Evolutionary conservation across 768 basidiomycete genomes (phyloP).

Genomic region (Suillus alpinus): DNA sequence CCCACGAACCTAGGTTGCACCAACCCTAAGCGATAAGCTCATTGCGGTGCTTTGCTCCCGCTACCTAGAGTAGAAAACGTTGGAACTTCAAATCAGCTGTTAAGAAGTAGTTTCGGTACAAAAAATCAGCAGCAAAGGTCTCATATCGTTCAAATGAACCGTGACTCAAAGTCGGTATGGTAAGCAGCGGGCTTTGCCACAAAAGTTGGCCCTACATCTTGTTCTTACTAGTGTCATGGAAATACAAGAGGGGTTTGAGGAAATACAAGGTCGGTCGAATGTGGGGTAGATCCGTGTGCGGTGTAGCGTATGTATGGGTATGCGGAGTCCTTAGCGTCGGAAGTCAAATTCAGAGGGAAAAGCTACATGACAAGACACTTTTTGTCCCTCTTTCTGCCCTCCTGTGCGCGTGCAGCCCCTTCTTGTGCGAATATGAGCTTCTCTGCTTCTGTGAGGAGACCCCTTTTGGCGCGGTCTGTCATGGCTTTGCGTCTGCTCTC

Average conservation of each 20-base stretch:
- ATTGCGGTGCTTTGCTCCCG: too few relatives aligned
- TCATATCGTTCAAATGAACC: not conserved
- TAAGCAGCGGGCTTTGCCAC: not conserved
- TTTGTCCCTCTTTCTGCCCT: constrained; percentile 10
- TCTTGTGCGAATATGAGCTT: not conserved
- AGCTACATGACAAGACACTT: not conserved
- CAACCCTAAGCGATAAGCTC: too few relatives aligned
- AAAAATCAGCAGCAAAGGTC: too few relatives aligned
- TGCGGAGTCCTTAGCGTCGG: not conserved
- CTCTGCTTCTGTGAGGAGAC: constrained; percentile 2
- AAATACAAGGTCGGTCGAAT: not conserved
- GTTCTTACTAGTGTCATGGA: not conserved
- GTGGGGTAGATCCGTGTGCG: not conserved
- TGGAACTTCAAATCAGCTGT: too few relatives aligned
- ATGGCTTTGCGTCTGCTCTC: constrained; percentile 48
- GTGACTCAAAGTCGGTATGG: not conserved
- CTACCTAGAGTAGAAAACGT: too few relatives aligned
- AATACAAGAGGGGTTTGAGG: not conserved
- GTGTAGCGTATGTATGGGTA: not conserved
- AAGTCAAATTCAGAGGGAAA: not conserved
- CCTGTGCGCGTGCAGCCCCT: not conserved
- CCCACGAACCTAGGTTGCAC: too few relatives aligned
- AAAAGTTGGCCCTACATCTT: not conserved
- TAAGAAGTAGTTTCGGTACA: too few relatives aligned
- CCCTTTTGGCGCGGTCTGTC: constrained; percentile 17